Evolutionary conservation across 1,284 basidiomycete species (phyloP), one percentile per base, ranked within the genome.

Genomic region (Tremellales sp.): DNA sequence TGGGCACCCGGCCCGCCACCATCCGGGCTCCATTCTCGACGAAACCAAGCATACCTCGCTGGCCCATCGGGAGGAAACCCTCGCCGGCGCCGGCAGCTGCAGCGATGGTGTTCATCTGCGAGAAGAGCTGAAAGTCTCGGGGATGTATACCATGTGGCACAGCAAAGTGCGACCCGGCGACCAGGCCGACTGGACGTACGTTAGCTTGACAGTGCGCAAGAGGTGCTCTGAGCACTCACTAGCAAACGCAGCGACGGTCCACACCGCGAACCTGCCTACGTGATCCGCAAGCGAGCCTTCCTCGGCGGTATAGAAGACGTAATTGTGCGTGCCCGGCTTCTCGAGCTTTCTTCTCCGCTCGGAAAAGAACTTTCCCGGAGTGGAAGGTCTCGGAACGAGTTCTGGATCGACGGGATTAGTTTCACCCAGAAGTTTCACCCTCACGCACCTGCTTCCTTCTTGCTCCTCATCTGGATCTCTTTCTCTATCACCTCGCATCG

Each of bases 401-500:
- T n/a, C n/a, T n/a, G n/a, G n/a, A n/a, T n/a, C n/a, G n/a, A n/a
- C n/a, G n/a, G 12, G 13, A 21, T 2, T 24, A 14, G 22, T 13
- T 10, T 43, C 18, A 32, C 21, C 27, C 21, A 38, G 13, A 28
- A 26, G 13, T 16, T 21, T 54, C 54, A 43, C 50, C 58, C 61
- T 29, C 10, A 47, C 7, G 22, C 53, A 54, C n/a, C 37, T 25
- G 24, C 37, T 59, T 61, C 40, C 16, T 48, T 21, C 44, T 47
- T 24, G 53, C 51, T 19, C 26, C 38, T 31, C 39, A 49, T 33
- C 34, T 50, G 43, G 40, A 66, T 29, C 45, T 56, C 53, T 19
- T 58, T 52, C 31, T 70, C 67, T 2, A 65, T 29, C 5, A 63
- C 47, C 9, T 47, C 53, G 52, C 67, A 70, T 26, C 64, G 46